Evolutionary conservation across 1,284 basidiomycete species (phyloP), one percentile per base, ranked within the genome.

Genomic region (Thecaphora thlaspeos): DNA sequence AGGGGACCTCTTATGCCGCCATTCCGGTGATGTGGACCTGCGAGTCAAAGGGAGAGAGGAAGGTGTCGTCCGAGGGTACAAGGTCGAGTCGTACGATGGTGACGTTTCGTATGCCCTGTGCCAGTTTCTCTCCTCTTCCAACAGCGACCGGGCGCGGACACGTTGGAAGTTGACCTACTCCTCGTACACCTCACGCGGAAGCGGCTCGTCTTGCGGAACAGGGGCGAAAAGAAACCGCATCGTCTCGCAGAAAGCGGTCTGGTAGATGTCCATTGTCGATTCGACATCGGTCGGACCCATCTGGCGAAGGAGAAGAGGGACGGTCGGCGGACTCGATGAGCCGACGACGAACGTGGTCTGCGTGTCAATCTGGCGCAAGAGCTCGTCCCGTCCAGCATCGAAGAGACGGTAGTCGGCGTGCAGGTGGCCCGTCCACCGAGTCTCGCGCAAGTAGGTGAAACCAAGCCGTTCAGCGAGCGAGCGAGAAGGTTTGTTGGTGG

Each of bases 361-460:
- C n/a, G n/a, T n/a, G n/a, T n/a, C n/a, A n/a, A 40, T 21, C n/a
- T 19, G 39, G 39, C 11, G 19, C 7, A 19, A 10, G 39, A 40
- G 10, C 3, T 10, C 39, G 22, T 19, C 22, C 7, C 39, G 18
- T 9, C 15, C 39, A 15, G 39, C 41, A 17, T 43, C 26, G 8
- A 30, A 43, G 17, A 43, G 41, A 4, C 41, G 41, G 26, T 26
- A 43, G 23, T 43, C 41, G 41, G 22, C 41, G 26, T 43, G 41
- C 17, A 17, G 22, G n/a, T 26, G 8, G 5, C 26, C 26, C 7
- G 41, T 9, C 41, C 41, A 43, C 4, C 4, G 7, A 3, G 41
- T 28, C 8, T 43, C 22, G 12, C 41, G 22, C 15, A 43, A 3
- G 41, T 24, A 17, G 5, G 5, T 4, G 22, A 43, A 43, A 15